Evolutionary conservation across 805 yeast species (phyloP), one percentile per base, ranked within the genome.

Genomic region (Metschnikowia aberdeeniae): DNA sequence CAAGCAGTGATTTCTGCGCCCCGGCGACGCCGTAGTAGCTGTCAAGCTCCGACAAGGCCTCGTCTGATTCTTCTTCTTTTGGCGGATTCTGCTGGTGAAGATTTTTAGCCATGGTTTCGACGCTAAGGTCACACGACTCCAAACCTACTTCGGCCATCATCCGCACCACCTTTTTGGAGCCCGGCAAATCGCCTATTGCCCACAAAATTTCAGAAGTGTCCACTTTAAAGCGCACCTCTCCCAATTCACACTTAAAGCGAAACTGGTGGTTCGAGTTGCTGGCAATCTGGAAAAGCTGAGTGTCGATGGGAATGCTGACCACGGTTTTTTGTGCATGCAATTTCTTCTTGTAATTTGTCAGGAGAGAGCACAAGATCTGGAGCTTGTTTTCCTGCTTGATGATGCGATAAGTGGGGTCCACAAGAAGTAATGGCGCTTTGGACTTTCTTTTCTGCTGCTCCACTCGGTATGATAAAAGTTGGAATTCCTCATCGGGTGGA

Each of bases 401-500:
- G 2, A 71, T 48, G 42, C 64, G 58, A 48, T 60, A 72, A 3
- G 55, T 53, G 6, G 76, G 76, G 29, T 59, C 60, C 4, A 77
- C 61, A 67, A 71, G 60, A n/a, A 78, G 51, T 29, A 78, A 56
- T 1, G 82, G 81, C 34, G 56, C 44, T 42, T 64, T 67, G n/a
- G 55, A 44, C 32, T 53, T 55, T 40, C 71, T 72, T 20, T 72
- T 59, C 43, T 63, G 70, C 32, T 66, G 65, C 14, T 76, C 77
- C 34, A 71, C 72, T 4, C 75, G 59, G 48, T 70, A 68, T 3
- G 68, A 60, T 58, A 72, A 61, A 2, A 70, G 55, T 2, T 58
- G 55, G 42, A 72, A 72, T 44, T 67, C 61, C 46, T 70, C 75
- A 40, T 89, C 97, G 0, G 97, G 97, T 12, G 97, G 97, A 13